phyloP scores from a whole-genome alignment of 2,329 filamentous ascomycete genomes.

The Ascocoryne sarcoides region DNA sequence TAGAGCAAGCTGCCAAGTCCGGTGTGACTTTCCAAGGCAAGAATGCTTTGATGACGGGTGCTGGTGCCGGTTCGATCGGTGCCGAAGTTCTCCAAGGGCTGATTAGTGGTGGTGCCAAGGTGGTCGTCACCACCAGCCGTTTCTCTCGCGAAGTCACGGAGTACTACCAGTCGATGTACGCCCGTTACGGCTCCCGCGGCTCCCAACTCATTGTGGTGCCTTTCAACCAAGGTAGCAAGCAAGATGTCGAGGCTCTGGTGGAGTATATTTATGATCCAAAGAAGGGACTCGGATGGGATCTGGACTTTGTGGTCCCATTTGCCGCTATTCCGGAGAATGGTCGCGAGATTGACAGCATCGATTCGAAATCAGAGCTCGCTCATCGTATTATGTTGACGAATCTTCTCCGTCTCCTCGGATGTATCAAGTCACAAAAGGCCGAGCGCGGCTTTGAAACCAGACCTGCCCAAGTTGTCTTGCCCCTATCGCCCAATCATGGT shows the following conservation, averaged over 20 bases:
- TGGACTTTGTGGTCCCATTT: slow-evolving; percentile 93
- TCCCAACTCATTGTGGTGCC: slow-evolving; percentile 97
- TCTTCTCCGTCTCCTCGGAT: slow-evolving; percentile 80
- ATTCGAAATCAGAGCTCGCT: slow-evolving; percentile 94
- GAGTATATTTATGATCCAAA: slow-evolving; percentile 96
- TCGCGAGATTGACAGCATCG: slow-evolving; percentile 91
- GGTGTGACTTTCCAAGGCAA: slow-evolving; percentile 92
- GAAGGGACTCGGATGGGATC: slow-evolving; percentile 94
- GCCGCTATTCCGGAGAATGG: slow-evolving; percentile 97
- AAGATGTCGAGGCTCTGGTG: slow-evolving; percentile 88
- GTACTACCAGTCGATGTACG: slow-evolving; percentile 99
- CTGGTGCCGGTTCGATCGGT: slow-evolving; percentile 94
- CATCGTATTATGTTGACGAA: slow-evolving; percentile 99
- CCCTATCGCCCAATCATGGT: slow-evolving; percentile 94
- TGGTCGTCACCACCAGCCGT: slow-evolving; percentile 90
- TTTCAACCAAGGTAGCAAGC: slow-evolving; percentile 98
- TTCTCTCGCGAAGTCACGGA: slow-evolving; percentile 97
- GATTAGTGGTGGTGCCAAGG: slow-evolving; percentile 93
- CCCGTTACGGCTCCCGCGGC: slow-evolving; percentile 82
- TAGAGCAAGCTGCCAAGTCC: slow-evolving; percentile 78
- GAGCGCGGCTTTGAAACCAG: slow-evolving; percentile 86
- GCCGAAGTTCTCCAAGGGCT: slow-evolving; percentile 93
- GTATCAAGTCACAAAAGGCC: slow-evolving; percentile 84
- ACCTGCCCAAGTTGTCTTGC: slow-evolving; percentile 91
- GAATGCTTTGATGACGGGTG: slow-evolving; percentile 96